Base-by-base conservation (phyloP, 345 rosid genomes). In the Linum trigynum region DNA sequence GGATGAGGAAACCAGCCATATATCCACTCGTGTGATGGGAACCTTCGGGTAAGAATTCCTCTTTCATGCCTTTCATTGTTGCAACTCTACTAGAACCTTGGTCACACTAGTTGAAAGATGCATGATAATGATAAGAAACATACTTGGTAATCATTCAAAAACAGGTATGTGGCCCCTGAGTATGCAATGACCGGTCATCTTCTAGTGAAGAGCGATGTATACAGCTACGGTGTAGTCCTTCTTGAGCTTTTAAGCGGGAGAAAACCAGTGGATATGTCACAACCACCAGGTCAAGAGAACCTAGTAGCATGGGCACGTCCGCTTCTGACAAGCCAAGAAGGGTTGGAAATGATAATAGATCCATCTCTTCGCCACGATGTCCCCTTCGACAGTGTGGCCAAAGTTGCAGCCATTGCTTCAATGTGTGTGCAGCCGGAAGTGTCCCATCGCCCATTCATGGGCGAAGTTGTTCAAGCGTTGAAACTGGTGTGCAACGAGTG, bases 181-280 rank as follows among this genome's bases (percentile, higher is more conserved):
- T 94, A 94, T 63, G 99, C 99, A n/a, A 88, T 94, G 97, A 90
- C 97, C 0, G 99, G 97, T 5, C 99, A 94, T 81, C 95, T 94
- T 65, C 85, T 90, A 4, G 99, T 90, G 66, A 94, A 90, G 79
- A 94, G 99, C n/a, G 99, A 94, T 57, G 99, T 94, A 43, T 94
- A 90, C 68, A 94, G 99, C 72, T 94, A 90, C n/a, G 99, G 99
- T 56, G 99, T 94, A 1, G 99, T 94, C 68, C 88, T 94, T 67
- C 89, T 94, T 2, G 99, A 94, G 88, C 95, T 94, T 63, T 80
- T 94, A 50, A 79, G 88, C 0, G 97, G 99, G 37, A 76, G 89
- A 71, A 94, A 86, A 71, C 97, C 98, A 0, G 92, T 90, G 2
- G 96, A 92, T 92, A 23, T 23, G 32, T 23, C 32, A 23, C 32